Evolutionary conservation across 2,329 filamentous ascomycete species (phyloP).

Genomic region (Chaetomiaceae sp.): DNA sequence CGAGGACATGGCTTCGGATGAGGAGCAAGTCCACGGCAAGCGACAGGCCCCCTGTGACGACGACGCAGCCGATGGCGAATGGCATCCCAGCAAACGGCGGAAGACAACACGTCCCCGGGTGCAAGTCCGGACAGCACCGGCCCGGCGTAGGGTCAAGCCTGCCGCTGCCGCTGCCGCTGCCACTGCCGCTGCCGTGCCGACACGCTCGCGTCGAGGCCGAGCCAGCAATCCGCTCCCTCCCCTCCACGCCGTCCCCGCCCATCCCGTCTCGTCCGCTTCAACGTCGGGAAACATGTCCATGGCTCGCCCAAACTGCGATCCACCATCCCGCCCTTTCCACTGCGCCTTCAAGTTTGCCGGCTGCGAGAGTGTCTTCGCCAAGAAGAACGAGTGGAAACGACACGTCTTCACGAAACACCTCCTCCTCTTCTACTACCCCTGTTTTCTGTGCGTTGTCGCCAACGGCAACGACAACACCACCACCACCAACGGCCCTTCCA

Average conservation of each 20-base stretch:
- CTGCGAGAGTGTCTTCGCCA: slow-evolving; percentile 66
- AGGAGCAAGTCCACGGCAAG: slow-evolving; percentile 11
- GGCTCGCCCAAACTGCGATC: slow-evolving; percentile 35
- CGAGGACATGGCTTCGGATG: slow-evolving; percentile 14
- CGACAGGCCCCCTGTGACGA: slow-evolving; percentile 14
- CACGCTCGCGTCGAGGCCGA: not conserved
- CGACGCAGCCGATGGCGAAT: slow-evolving; percentile 18
- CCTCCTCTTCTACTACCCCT: slow-evolving; percentile 68
- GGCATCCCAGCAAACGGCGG: slow-evolving; percentile 18
- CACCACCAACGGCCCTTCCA: slow-evolving; percentile 37
- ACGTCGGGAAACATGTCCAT: slow-evolving; percentile 17
- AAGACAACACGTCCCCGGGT: not conserved
- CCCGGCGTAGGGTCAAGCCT: not conserved
- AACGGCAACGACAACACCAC: slow-evolving; percentile 22
- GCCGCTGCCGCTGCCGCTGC: not conserved
- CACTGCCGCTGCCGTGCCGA: not conserved
- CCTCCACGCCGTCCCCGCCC: not conserved
- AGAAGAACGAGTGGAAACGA: slow-evolving; percentile 94
- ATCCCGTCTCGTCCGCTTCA: not conserved
- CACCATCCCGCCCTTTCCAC: slow-evolving; percentile 60
- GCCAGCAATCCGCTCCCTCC: not conserved
- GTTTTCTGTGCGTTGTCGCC: slow-evolving; percentile 58
- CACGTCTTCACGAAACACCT: slow-evolving; percentile 80
- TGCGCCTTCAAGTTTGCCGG: slow-evolving; percentile 78
- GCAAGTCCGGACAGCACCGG: not conserved